A percentile compares a stretch with the other conserved stretches of the same genome.
These are phyloP conservation scores for Nidularia pulvinata DNA, from an alignment of 768 basidiomycete species.

Conservation along the genomic window DNA sequence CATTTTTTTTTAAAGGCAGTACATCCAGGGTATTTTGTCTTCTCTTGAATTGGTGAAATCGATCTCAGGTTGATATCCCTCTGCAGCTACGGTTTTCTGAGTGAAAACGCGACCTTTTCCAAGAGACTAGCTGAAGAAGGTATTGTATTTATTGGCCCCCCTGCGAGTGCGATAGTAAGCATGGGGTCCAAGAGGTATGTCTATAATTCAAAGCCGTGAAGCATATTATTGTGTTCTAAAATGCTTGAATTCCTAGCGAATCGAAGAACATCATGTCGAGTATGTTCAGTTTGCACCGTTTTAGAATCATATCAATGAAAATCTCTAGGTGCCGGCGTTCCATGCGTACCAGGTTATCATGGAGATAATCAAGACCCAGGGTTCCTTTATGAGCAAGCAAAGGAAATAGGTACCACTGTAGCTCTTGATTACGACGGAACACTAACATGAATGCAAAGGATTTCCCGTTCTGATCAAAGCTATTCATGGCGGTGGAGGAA, in stretches of 20 bases:
- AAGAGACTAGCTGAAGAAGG: slow-evolving; percentile 73
- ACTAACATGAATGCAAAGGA: slow-evolving; percentile 32
- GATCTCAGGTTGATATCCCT: slow-evolving; percentile 1
- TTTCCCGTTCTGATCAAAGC: slow-evolving; percentile 96
- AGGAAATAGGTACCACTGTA: slow-evolving; percentile 59
- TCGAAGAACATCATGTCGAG: slow-evolving; percentile 95
- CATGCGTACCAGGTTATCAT: slow-evolving; percentile 95
- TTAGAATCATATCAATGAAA: slow-evolving; percentile 4
- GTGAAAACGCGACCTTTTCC: slow-evolving; percentile 88
- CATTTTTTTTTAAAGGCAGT: slow-evolving; percentile 61
- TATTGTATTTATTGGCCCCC: slow-evolving; percentile 90
- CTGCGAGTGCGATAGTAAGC: slow-evolving; percentile 82
- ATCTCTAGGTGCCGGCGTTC: slow-evolving; percentile 75
- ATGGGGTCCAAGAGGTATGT: slow-evolving; percentile 94
- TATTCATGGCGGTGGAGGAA: slow-evolving; percentile 95
- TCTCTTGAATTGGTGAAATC: no score
- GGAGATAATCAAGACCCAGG: slow-evolving; percentile 76
- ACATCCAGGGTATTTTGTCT: slow-evolving; percentile 73
- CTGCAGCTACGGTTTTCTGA: slow-evolving; percentile 85
- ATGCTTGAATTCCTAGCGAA: slow-evolving; percentile 48
- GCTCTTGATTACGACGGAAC: not conserved
- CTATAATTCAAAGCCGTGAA: not conserved
- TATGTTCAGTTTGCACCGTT: slow-evolving; percentile 23
- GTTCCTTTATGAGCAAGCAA: slow-evolving; percentile 68
- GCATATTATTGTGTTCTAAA: not conserved